Conservation (phyloP, 768 basidiomycete genomes). For the Phylloporus sp. region DNA sequence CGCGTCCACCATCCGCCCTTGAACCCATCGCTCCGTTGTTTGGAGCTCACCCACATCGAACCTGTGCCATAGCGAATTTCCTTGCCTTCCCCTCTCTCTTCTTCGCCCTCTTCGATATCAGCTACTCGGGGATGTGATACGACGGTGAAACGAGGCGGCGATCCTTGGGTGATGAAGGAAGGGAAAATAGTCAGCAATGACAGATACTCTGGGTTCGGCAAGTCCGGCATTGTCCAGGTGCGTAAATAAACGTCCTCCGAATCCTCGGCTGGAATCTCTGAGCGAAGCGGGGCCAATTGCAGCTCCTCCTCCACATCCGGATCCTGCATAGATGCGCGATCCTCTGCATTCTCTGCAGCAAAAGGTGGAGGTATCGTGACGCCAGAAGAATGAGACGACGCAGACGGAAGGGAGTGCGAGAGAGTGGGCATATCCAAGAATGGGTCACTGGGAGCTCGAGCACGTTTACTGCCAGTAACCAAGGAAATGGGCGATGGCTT, state of each 20-base stretch:
- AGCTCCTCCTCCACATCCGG: constrained; percentile 33
- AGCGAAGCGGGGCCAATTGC: constrained; percentile 29
- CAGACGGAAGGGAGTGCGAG: constrained; percentile 51
- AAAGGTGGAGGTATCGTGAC: constrained; percentile 30
- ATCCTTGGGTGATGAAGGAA: constrained; percentile 60
- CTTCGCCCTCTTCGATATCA: constrained; percentile 70
- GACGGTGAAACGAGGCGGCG: constrained; percentile 68
- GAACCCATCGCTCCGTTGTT: constrained; percentile 58
- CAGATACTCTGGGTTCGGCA: constrained; percentile 69
- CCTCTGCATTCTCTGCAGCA: constrained; percentile 36
- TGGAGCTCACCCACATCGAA: constrained; percentile 69
- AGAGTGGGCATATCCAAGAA: constrained; percentile 67
- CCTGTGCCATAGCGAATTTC: constrained; percentile 78
- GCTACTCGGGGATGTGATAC: constrained; percentile 33
- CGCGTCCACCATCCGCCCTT: constrained; percentile 76
- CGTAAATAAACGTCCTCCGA: constrained; percentile 54
- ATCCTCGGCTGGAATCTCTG: constrained; percentile 30
- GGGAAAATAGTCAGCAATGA: constrained; percentile 72
- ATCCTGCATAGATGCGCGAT: constrained; percentile 33
- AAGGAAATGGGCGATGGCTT: constrained; percentile 39
- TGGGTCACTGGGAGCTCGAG: constrained; percentile 73
- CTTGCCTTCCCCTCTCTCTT: constrained; percentile 47
- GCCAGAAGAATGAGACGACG: constrained; percentile 44
- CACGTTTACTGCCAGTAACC: constrained; percentile 52
- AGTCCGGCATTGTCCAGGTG: constrained; percentile 77